These are phyloP conservation scores for Aschersonia sp. DNA, from an alignment of 2,329 filamentous ascomycete species.

Conservation along the genomic window DNA sequence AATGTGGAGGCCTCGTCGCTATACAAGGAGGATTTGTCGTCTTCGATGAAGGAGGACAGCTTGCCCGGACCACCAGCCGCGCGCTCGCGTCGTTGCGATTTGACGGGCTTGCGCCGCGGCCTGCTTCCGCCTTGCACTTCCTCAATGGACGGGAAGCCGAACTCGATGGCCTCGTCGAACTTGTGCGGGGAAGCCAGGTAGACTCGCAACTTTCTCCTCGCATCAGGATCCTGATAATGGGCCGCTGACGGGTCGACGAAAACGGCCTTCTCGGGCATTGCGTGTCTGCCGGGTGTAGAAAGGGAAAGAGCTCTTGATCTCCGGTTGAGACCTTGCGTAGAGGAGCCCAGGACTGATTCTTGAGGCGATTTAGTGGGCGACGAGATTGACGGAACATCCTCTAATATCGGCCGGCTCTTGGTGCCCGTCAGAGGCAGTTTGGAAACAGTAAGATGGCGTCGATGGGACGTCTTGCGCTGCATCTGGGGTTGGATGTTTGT, in stretches of 20 bases:
- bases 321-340: conserved; percentile 22
- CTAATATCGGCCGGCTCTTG: conserved; percentile 30
- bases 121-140: conserved; percentile 18
- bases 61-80: conserved; percentile 28
- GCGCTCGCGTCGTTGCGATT: conserved; percentile 11
- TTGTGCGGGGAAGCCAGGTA: conserved; percentile 85
- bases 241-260: conserved; percentile 56
- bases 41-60: conserved; percentile 41
- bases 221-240: conserved; percentile 84
- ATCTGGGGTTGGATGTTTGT: conserved; percentile 28
- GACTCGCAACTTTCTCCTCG: conserved; percentile 69
- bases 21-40: conserved; percentile 41
- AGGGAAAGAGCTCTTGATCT: conserved; percentile 42
- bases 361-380: conserved; percentile 11
- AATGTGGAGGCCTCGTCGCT: conserved; percentile 39
- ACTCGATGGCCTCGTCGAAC: conserved; percentile 90
- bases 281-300: conserved; percentile 32
- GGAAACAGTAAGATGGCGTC: conserved; percentile 57
- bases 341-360: conserved; percentile 9
- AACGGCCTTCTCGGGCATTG: conserved; percentile 9
- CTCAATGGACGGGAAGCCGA: conserved; percentile 66
- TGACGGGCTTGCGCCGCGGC: conserved; percentile 8
- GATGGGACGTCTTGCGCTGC: conserved; percentile 46
- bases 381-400: conserved; percentile 20
- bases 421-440: conserved; percentile 44